Conservation (phyloP, 495 filamentous ascomycete genomes). For the Aspergillus baeticus region DNA sequence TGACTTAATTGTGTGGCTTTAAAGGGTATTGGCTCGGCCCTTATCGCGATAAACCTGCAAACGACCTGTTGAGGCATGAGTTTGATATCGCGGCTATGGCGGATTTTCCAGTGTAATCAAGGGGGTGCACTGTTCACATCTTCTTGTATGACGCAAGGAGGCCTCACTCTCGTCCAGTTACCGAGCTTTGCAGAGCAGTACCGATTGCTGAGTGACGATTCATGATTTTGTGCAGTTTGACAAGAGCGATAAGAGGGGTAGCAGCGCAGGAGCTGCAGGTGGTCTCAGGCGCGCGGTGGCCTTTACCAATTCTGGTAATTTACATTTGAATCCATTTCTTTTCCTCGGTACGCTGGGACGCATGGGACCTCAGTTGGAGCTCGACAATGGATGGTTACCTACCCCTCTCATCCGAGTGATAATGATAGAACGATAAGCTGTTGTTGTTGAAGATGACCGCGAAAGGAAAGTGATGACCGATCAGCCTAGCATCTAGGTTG, state of each 20-base stretch:
- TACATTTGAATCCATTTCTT: not conserved
- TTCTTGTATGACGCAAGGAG: conserved; percentile 9
- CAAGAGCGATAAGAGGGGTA: not conserved
- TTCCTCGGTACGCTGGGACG: not conserved
- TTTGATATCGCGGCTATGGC: conserved; percentile 30
- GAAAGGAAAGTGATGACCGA: not conserved
- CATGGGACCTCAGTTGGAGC: not conserved
- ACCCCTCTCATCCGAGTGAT: not conserved
- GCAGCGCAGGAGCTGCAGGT: too few relatives aligned
- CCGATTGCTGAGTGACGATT: too few relatives aligned
- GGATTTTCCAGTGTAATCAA: conserved; percentile 4
- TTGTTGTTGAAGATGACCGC: too few relatives aligned
- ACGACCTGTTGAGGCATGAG: conserved; percentile 8
- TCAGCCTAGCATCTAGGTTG: conserved; percentile 11
- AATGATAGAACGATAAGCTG: not conserved
- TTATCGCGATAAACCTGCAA: not conserved
- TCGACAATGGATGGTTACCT: too few relatives aligned
- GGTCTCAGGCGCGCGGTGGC: not conserved
- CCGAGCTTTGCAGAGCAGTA: too few relatives aligned
- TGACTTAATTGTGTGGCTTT: too few relatives aligned
- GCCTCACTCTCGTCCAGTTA: not conserved
- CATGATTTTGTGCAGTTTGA: too few relatives aligned
- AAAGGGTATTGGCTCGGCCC: too few relatives aligned
- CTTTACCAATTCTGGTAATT: not conserved
- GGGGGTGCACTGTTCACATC: conserved; percentile 1